A percentile compares a stretch with the other conserved stretches of the same genome.
Evolutionary conservation across 345 rosid species (phyloP).

Genomic region (Psidium friedrichsthalianum): DNA sequence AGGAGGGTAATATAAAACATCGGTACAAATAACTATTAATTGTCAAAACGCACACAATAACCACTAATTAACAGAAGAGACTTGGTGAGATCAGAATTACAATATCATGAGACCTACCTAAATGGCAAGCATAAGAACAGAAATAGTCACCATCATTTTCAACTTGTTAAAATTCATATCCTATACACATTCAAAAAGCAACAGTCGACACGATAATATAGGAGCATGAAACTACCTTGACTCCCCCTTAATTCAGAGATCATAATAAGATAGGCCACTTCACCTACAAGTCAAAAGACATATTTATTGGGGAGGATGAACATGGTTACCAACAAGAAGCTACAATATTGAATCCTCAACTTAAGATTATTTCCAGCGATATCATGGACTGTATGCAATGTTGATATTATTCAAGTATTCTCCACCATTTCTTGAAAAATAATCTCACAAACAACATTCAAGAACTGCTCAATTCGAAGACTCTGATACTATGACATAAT

Average conservation of each 20-base stretch:
- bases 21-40: not conserved
- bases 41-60: not conserved
- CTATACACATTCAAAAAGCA: constrained; percentile 2
- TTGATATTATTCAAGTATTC: not conserved
- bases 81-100: not conserved
- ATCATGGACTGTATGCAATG: not conserved
- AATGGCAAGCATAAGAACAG: not conserved
- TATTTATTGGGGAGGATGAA: constrained; percentile 74
- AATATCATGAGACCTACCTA: not conserved
- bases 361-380: not conserved
- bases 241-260: constrained; percentile 97
- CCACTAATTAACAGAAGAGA: not conserved
- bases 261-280: constrained; percentile 90
- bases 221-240: constrained; percentile 89
- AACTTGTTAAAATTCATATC: not conserved
- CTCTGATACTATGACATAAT: not conserved
- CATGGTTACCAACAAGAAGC: constrained; percentile 46
- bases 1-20: not conserved
- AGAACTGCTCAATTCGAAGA: not conserved
- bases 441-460: not conserved
- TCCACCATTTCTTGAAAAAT: not conserved
- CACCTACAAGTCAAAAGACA: constrained; percentile 99
- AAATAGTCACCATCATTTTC: not conserved
- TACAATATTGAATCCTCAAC: constrained; percentile 7
- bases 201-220: constrained; percentile 12